phyloP scores from a whole-genome alignment of 1,284 basidiomycete species.

The Malassezia vespertilionis region DNA sequence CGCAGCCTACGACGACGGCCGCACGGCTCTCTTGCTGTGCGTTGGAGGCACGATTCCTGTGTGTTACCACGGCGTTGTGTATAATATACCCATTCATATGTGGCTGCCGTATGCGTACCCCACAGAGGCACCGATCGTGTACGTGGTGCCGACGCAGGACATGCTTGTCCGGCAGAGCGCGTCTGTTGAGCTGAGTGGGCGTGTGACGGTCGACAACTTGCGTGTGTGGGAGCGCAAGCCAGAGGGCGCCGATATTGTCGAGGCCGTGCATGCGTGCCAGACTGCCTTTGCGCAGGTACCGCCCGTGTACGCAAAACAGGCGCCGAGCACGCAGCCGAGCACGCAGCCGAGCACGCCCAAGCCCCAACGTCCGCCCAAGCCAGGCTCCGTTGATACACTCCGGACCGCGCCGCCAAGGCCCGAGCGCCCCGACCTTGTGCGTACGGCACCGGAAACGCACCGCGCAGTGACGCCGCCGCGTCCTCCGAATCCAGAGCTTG shows the following conservation, averaged over 20 bases:
- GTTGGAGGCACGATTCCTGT: constrained; percentile 85
- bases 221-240: constrained; percentile 60
- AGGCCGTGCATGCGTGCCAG: constrained; percentile 62
- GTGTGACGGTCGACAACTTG: constrained; percentile 59
- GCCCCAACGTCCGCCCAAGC: neutral
- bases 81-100: constrained; percentile 84
- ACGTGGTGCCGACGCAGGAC: constrained; percentile 82
- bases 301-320: constrained; percentile 76
- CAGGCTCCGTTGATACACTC: neutral
- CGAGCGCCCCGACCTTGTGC: neutral
- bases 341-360: constrained; percentile 21
- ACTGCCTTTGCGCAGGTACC: constrained; percentile 71
- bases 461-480: constrained; percentile 58
- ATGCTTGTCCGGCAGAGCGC: constrained; percentile 74
- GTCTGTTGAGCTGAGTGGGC: constrained; percentile 73
- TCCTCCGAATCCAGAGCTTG: constrained; percentile 63
- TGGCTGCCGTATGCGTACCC: constrained; percentile 54
- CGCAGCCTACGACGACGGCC: constrained; percentile 84
- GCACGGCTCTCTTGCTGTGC: constrained; percentile 77
- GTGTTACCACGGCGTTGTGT: constrained; percentile 61
- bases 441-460: constrained; percentile 34
- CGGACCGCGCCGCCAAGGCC: neutral
- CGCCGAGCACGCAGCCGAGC: constrained; percentile 21
- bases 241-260: constrained; percentile 48
- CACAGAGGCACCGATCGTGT: constrained; percentile 68